Base-by-base conservation (phyloP, 176 grass and related monocot genomes). In the Ensete glaucum region DNA sequence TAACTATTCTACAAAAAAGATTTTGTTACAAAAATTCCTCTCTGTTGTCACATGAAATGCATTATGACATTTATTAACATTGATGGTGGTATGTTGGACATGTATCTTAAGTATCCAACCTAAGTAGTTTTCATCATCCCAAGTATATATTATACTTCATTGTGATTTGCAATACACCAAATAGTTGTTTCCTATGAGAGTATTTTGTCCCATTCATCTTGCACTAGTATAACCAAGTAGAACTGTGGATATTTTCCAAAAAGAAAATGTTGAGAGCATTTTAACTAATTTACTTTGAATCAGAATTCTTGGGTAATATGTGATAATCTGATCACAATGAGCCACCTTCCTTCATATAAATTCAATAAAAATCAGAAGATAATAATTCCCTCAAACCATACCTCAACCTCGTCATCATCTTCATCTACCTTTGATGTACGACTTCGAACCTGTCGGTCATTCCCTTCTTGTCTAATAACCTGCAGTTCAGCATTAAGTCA, bases 401-500 rank as follows among this genome's bases (percentile, higher is more conserved):
- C 83, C 71, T 96, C 85, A 78, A 73, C 77, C 71, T 73, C 62
- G 50, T 79, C 74, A n/a, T 76, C 83, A 53, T 91, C 77, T 23
- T 96, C 84, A 34, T 96, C 79, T 13, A 76, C 58, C 9, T 86
- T 81, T 75, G 78, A 79, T 22, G 78, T 79, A 69, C 80, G 76
- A 52, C 65, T 77, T 21, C 79, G 80, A 22, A 96, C 86, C 74
- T 79, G 81, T 76, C 75, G 81, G 26, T 27, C 77, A 54, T 76
- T 76, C 76, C 62, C 52, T 11, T 67, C 76, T 14, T 22, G 51
- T 71, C 1, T 43, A 50, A 75, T 79, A 72, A 67, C 81, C 88
- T 96, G 73, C 15, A 91, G 15, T 58, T 25, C 26, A 83, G 52
- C 21, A 80, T 62, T 7, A 1, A 64, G 29, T 60, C 52, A 23